Percentiles rank a stretch among this genome's conserved stretches.
Conservation (phyloP, 495 filamentous ascomycete genomes). For the Mycothermus thermophilus region DNA sequence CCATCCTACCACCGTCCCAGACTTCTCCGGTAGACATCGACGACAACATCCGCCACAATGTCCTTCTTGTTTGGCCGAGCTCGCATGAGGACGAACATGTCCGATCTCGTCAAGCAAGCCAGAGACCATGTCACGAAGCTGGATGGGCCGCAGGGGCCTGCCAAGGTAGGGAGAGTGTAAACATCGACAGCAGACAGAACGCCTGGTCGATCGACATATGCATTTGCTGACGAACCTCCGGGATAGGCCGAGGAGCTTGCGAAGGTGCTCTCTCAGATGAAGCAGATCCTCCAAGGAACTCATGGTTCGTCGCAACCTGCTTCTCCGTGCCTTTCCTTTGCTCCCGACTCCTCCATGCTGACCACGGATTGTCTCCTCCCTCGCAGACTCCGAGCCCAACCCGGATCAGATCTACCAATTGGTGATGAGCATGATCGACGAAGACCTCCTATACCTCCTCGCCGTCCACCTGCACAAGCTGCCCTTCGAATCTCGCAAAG, state of each 20-base stretch:
- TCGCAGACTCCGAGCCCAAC: constrained; percentile 63
- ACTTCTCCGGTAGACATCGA: too few relatives aligned
- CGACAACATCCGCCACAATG: too few relatives aligned
- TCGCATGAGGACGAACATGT: constrained; percentile 41
- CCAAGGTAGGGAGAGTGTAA: constrained; percentile 39
- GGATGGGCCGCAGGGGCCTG: constrained; percentile 35
- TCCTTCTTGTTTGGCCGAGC: constrained; percentile 82
- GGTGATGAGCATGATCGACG: constrained; percentile 64
- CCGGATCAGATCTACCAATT: constrained; percentile 77
- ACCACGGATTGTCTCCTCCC: not conserved
- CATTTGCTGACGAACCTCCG: constrained; percentile 1
- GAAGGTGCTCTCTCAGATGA: constrained; percentile 68
- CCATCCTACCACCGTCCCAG: too few relatives aligned
- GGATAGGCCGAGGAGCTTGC: constrained; percentile 43
- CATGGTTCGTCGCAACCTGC: constrained; percentile 60
- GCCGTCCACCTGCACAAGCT: constrained; percentile 65
- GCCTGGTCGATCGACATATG: not conserved
- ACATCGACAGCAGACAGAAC: constrained; percentile 6
- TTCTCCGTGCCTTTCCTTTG: not conserved
- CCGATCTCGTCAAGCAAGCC: constrained; percentile 38
- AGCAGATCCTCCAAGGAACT: constrained; percentile 69
- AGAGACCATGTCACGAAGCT: constrained; percentile 41
- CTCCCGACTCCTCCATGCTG: not conserved
- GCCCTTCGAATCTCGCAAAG: constrained; percentile 88
- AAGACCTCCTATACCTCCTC: constrained; percentile 75